These are phyloP conservation scores for Anaeromyces robustus DNA, from an alignment of 192 early-diverging fungal genomes.

Conservation along the genomic window DNA sequence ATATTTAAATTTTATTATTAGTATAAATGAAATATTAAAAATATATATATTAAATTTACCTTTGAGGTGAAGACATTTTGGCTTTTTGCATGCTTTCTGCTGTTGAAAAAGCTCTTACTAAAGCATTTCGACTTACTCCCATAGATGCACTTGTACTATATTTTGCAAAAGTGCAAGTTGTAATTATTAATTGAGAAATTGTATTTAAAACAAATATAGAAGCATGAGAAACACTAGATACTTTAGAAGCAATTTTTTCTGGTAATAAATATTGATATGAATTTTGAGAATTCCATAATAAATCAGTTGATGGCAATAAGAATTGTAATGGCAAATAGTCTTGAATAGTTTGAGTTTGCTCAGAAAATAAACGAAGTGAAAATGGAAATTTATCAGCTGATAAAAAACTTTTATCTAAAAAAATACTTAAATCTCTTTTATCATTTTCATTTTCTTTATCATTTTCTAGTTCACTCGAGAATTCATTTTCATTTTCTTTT, in stretches of 20 bases:
- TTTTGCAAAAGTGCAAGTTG: background rate
- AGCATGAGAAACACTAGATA: background rate
- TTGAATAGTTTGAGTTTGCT: background rate
- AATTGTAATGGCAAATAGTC: background rate
- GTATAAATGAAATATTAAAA: no score
- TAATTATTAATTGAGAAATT: background rate
- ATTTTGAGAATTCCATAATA: background rate
- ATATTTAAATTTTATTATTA: no score
- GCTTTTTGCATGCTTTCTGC: background rate
- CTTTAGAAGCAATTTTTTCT: background rate
- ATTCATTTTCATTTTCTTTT: background rate
- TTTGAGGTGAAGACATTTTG: background rate
- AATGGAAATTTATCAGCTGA: background rate
- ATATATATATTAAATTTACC: background rate
- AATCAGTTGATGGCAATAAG: background rate
- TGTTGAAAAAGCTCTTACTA: background rate
- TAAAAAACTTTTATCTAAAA: background rate
- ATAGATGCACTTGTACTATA: background rate
- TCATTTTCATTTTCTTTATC: background rate
- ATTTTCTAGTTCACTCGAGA: background rate
- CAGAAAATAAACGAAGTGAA: background rate
- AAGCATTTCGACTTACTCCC: background rate
- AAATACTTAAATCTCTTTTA: background rate
- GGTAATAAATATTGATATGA: background rate
- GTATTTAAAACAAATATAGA: background rate